These are phyloP conservation scores for Buxus sempervirens DNA, from an alignment of 164 flowering plant species.

Conservation along the genomic window DNA sequence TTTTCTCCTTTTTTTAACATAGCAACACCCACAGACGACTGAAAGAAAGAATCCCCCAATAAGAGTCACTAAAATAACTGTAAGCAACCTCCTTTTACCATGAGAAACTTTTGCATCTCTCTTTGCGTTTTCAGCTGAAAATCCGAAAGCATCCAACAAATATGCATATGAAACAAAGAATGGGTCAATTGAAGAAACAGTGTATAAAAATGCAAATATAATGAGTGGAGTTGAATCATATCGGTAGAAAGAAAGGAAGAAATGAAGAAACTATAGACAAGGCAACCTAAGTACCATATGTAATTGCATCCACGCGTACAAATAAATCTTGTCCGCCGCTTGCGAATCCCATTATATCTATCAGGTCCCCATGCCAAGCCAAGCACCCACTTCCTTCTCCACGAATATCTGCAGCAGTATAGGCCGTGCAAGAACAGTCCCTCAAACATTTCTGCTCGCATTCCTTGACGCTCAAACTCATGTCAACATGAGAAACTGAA, in stretches of 20 bases:
- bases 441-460: constrained; percentile 4
- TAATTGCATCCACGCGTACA: background rate
- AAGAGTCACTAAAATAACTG: background rate
- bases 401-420: background rate
- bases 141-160: background rate
- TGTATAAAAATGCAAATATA: background rate
- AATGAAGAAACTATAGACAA: too few relatives aligned
- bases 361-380: constrained; percentile 5
- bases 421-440: constrained; percentile 12
- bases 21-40: background rate
- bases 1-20: background rate
- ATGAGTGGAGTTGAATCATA: too few relatives aligned
- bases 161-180: background rate
- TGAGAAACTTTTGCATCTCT: background rate
- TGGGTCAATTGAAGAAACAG: background rate
- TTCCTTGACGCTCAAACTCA: background rate
- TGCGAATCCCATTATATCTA: background rate
- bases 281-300: background rate
- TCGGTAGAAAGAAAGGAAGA: background rate
- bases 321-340: background rate
- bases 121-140: constrained; percentile 10
- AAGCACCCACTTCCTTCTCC: background rate
- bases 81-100: background rate
- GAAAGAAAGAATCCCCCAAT: background rate
- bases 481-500: background rate